Base-by-base conservation (phyloP, 768 basidiomycete species). In the Coprinopsis marcescibilis region DNA sequence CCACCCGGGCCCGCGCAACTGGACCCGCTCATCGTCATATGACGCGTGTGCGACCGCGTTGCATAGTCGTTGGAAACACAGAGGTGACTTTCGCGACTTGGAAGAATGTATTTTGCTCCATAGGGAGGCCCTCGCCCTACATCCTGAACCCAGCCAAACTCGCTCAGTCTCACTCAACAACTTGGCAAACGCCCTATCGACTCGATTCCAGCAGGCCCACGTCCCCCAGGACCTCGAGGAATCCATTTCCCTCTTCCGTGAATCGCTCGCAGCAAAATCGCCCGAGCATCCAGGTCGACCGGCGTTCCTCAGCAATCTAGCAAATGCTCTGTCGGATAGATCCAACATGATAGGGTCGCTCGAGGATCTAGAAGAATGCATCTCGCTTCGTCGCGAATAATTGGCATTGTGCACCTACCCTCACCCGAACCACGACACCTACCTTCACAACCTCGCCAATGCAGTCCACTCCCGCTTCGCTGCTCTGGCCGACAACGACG, bases 371-470 rank as follows among this genome's bases (percentile, higher is more conserved):
- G 3, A 44, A 29, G 43, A 36, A 3, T 33, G 17, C 3, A 41
- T 12, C 21, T 20, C 42, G 4, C 48, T 55, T 17, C 36, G 33
- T 25, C 44, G 30, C 19, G 57, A 57, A 21, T 50, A 50, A 1
- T 8, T 12, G 60, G 60, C 38, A 36, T 12, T 40, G 19, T 5
- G 4, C 15, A n/a, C 19, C 20, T 13, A n/a, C 5, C 5, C 3
- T 40, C 15, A 54, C 40, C 49, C 49, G 10, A 2, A 39, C 35
- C 52, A 39, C 3, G 29, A 19, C 6, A 35, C 5, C 13, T 36
- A 46, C 10, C 50, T 55, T 14, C 36, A 38, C 35, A 52, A 44
- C 26, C 57, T 58, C 36, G 57, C 50, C 3, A 15, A 7, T 60
- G 60, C 38, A 36, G 62, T 40, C 49, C 52, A 55, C 38, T 48